Evolutionary conservation across 1,139 yeast species (phyloP).

Genomic region (Sugiyamaella xylanicola): DNA sequence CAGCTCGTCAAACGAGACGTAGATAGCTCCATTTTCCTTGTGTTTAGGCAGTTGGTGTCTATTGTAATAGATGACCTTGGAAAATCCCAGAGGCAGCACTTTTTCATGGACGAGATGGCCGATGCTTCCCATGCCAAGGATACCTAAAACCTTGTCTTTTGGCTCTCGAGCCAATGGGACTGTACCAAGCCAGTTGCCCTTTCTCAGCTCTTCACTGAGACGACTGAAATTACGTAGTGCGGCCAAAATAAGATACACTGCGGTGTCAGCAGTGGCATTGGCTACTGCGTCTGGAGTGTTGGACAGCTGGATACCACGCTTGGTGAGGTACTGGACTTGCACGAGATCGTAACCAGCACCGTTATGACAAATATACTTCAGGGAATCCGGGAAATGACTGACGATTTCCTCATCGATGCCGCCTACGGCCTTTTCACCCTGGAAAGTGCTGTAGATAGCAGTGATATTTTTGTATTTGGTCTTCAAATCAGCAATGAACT

Average conservation of each 20-base stretch:
- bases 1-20: conserved; percentile 58
- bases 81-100: conserved; percentile 64
- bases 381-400: conserved; percentile 57
- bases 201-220: conserved; percentile 44
- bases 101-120: conserved; percentile 74
- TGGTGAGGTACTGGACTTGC: conserved; percentile 53
- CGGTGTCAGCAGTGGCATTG: conserved; percentile 77
- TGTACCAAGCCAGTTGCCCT: conserved; percentile 41
- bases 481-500: conserved; percentile 40
- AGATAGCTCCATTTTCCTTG: conserved; percentile 55
- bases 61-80: conserved; percentile 64
- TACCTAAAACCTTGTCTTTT: conserved; percentile 64
- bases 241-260: conserved; percentile 59
- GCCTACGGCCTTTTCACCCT: conserved; percentile 46
- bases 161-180: conserved; percentile 53
- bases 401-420: conserved; percentile 74
- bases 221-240: conserved; percentile 61
- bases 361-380: conserved; percentile 69
- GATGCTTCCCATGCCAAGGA: conserved; percentile 81
- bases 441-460: conserved; percentile 35
- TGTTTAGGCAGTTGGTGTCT: conserved; percentile 57
- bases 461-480: conserved; percentile 39
- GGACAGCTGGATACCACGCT: conserved; percentile 59
- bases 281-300: conserved; percentile 71
- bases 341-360: conserved; percentile 91